These are phyloP conservation scores for Dalbergia cultrata DNA, from an alignment of 306 rosid species.

Conservation along the genomic window DNA sequence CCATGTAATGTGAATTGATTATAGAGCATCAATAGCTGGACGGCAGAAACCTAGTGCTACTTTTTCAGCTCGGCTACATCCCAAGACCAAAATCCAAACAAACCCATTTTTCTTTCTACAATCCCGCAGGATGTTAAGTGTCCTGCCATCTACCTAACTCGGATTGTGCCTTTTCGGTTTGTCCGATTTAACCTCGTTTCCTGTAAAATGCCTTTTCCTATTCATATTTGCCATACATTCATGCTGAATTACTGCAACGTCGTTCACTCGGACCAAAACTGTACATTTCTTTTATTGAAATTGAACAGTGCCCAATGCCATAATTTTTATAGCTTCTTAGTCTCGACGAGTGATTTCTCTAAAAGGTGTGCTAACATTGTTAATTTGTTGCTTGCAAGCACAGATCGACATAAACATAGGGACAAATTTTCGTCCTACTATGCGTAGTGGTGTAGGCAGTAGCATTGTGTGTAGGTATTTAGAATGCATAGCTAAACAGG, in stretches of 20 bases:
- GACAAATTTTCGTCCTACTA: not conserved
- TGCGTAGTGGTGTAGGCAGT: not conserved
- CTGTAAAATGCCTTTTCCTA: conserved; percentile 32
- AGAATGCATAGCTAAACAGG: no score
- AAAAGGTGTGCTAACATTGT: not conserved
- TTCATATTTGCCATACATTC: conserved; percentile 28
- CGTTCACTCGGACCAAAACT: not conserved
- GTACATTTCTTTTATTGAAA: not conserved
- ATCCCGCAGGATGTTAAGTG: not conserved
- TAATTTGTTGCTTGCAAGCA: not conserved
- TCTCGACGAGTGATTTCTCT: not conserved
- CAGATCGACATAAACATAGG: not conserved
- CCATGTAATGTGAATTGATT: not conserved
- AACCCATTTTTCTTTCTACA: not conserved
- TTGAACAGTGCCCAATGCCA: conserved; percentile 18
- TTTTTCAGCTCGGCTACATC: conserved; percentile 38
- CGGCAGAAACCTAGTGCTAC: conserved; percentile 37
- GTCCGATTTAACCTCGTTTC: conserved; percentile 37
- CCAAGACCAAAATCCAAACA: not conserved
- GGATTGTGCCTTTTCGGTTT: not conserved
- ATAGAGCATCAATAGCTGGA: conserved; percentile 45
- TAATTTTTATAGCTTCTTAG: not conserved
- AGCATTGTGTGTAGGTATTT: not conserved
- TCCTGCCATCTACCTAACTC: not conserved
- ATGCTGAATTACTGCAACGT: conserved; percentile 35